Evolutionary conservation across 352 stramenopile genomes (phyloP).

Genomic region (Poterioochromonas sp.): DNA sequence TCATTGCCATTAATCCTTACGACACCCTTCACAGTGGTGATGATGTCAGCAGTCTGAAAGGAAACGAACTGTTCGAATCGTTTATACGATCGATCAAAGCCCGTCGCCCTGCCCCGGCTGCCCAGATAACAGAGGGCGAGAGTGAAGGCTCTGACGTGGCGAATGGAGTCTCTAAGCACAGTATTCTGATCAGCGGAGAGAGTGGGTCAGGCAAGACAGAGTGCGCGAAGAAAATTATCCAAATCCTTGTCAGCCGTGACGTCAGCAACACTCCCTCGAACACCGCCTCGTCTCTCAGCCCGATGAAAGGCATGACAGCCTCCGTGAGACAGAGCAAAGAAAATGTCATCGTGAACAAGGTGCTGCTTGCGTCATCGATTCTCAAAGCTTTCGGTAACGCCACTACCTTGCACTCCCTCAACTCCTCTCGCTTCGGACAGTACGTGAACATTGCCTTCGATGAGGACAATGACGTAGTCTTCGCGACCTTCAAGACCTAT

Average conservation of each 20-base stretch:
- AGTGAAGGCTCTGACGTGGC: too few relatives aligned
- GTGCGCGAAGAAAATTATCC: slow-evolving; percentile 41
- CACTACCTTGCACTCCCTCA: slow-evolving; percentile 80
- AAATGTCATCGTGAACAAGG: neutral
- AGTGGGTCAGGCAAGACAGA: slow-evolving; percentile 28
- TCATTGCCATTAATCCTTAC: slow-evolving; percentile 58
- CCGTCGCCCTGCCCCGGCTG: slow-evolving; percentile 44
- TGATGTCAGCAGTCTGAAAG: neutral
- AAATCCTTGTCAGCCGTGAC: too few relatives aligned
- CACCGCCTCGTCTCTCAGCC: too few relatives aligned
- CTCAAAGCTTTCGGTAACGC: slow-evolving; percentile 79
- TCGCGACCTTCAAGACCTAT: slow-evolving; percentile 77
- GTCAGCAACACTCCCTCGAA: too few relatives aligned
- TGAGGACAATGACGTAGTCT: slow-evolving; percentile 62
- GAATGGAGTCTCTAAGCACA: neutral
- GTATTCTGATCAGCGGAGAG: slow-evolving; percentile 23
- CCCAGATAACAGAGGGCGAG: slow-evolving; percentile 39
- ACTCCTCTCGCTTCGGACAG: slow-evolving; percentile 87
- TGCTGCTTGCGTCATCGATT: slow-evolving; percentile 56
- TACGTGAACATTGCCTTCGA: slow-evolving; percentile 85
- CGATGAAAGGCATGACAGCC: too few relatives aligned
- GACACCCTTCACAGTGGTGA: slow-evolving; percentile 39
- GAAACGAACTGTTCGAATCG: too few relatives aligned
- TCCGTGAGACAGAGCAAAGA: too few relatives aligned
- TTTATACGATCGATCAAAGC: too few relatives aligned